Conservation (phyloP, 2,329 filamentous ascomycete genomes). For the Paramyrothecium roridum region DNA sequence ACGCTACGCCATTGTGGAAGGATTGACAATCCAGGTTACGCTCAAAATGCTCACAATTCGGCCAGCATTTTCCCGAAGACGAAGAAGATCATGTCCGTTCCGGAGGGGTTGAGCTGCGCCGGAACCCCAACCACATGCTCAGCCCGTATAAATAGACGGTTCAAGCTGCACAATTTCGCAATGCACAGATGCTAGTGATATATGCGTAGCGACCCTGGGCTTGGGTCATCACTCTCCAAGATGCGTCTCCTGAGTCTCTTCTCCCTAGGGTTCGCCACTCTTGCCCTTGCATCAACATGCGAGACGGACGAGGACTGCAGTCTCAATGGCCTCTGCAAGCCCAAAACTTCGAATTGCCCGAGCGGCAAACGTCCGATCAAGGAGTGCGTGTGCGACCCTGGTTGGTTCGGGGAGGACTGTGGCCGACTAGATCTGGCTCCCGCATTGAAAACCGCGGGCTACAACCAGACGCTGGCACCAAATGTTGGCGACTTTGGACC, state of each 20-base stretch:
- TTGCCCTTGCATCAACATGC: conserved; percentile 8
- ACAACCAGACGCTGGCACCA: conserved; percentile 35
- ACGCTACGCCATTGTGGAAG: too few relatives aligned
- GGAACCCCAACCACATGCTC: too few relatives aligned
- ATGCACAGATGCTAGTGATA: too few relatives aligned
- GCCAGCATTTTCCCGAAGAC: too few relatives aligned
- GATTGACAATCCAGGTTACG: too few relatives aligned
- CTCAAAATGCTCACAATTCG: too few relatives aligned
- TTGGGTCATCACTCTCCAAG: neutral
- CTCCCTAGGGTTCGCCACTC: neutral
- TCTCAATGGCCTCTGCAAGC: conserved; percentile 22
- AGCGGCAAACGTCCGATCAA: neutral
- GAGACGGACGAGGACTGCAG: conserved; percentile 23
- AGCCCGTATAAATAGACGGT: too few relatives aligned
- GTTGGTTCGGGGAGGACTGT: conserved; percentile 41
- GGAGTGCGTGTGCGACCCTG: conserved; percentile 30
- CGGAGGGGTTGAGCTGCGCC: too few relatives aligned
- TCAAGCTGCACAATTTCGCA: too few relatives aligned
- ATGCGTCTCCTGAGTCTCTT: neutral
- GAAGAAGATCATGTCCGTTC: too few relatives aligned
- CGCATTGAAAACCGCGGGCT: conserved; percentile 35
- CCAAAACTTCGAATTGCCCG: neutral
- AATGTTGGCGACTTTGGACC: conserved; percentile 22
- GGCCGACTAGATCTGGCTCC: conserved; percentile 40
- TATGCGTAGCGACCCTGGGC: too few relatives aligned